Evolutionary conservation across 352 stramenopile species (phyloP).

Genomic region (Pythium plurisporium): DNA sequence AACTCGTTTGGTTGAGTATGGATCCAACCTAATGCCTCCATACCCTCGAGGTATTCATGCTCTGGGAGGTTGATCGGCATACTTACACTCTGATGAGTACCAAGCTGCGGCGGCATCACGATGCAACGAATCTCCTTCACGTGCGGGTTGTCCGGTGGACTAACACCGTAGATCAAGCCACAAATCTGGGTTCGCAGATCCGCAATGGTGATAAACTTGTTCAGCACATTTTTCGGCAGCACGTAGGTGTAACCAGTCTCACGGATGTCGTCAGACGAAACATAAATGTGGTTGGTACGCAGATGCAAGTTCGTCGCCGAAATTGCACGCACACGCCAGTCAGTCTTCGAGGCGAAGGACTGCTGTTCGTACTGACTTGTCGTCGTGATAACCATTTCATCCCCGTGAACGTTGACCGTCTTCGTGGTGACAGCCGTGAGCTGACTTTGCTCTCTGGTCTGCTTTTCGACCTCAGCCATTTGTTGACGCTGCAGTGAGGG

Average conservation of each 20-base stretch:
- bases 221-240: slow-evolving; percentile 99
- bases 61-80: slow-evolving; percentile 96
- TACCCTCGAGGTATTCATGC: slow-evolving; percentile 95
- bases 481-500: slow-evolving; percentile 99
- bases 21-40: slow-evolving; percentile 99
- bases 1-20: slow-evolving; percentile 99
- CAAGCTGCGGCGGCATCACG: slow-evolving; percentile 98
- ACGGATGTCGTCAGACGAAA: slow-evolving; percentile 97
- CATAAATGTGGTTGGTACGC: slow-evolving; percentile 99
- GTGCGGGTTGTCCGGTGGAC: slow-evolving; percentile 96
- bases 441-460: slow-evolving; percentile 97
- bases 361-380: slow-evolving; percentile 99
- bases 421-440: slow-evolving; percentile 98
- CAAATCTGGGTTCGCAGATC: slow-evolving; percentile 98
- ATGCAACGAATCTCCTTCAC: slow-evolving; percentile 99
- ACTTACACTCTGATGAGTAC: slow-evolving; percentile 96
- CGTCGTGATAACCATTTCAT: slow-evolving; percentile 99
- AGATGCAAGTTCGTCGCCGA: slow-evolving; percentile 98
- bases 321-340: slow-evolving; percentile 99
- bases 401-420: slow-evolving; percentile 99
- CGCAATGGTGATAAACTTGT: slow-evolving; percentile 98
- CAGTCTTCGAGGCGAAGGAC: slow-evolving; percentile 99
- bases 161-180: slow-evolving; percentile 98
- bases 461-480: slow-evolving; percentile 99
- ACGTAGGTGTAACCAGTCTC: slow-evolving; percentile 99